Conservation (phyloP, 257 asterid genomes). For the Primulina eburnea region DNA sequence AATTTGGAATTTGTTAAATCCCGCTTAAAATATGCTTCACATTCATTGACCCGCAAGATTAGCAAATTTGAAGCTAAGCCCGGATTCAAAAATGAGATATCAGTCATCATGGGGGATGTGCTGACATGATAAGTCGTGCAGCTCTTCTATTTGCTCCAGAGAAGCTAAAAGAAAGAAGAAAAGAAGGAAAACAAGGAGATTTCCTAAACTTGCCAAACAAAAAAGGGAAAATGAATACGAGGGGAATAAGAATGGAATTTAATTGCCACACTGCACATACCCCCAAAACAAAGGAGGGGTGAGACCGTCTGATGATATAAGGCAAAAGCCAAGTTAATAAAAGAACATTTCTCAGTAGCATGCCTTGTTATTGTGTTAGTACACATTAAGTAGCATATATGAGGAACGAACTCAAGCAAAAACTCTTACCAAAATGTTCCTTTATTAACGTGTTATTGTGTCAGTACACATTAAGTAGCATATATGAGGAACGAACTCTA, state of each 20-base stretch:
- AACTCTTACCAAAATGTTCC: slow-evolving; percentile 65
- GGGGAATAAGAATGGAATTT: not conserved
- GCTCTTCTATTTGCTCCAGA: slow-evolving; percentile 3
- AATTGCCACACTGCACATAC: not conserved
- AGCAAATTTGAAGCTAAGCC: not conserved
- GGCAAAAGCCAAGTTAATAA: not conserved
- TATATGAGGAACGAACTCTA: not conserved
- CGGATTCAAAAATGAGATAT: not conserved
- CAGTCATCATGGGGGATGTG: not conserved
- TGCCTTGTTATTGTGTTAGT: not conserved
- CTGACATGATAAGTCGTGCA: not conserved
- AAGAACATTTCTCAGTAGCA: not conserved
- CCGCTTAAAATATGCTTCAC: not conserved
- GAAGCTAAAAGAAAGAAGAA: not conserved
- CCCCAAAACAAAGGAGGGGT: not conserved
- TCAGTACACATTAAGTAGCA: slow-evolving; percentile 5
- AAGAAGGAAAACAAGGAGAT: not conserved
- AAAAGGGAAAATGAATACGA: not conserved
- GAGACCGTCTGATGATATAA: not conserved
- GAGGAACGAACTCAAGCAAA: slow-evolving; percentile 7
- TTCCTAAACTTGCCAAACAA: not conserved
- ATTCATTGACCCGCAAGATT: slow-evolving; percentile 2
- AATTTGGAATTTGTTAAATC: not conserved
- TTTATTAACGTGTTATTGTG: not conserved
- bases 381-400: slow-evolving; percentile 1